Evolutionary conservation across 2,329 filamentous ascomycete species (phyloP).

Genomic region (Monilinia vaccinii-corymbosi): DNA sequence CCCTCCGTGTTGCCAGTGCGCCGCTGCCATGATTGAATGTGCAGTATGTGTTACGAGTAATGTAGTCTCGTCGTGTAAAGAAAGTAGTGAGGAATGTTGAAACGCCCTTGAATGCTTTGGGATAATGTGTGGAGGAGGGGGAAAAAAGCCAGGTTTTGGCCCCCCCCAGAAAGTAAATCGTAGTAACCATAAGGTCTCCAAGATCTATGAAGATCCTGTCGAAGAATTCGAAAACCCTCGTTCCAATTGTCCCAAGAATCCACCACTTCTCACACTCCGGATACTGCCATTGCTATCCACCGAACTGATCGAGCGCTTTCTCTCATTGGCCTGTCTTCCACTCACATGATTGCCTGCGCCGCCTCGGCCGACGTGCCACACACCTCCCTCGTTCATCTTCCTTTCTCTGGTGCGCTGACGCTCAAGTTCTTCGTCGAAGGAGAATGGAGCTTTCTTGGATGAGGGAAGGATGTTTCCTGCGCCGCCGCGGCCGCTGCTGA

Average conservation of each 20-base stretch:
- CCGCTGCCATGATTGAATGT: not conserved
- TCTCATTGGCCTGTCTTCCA: not conserved
- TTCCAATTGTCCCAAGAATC: not conserved
- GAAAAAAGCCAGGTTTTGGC: not conserved
- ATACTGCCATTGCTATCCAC: slow-evolving; percentile 1
- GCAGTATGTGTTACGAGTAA: not conserved
- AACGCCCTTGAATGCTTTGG: not conserved
- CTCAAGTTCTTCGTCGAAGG: slow-evolving; percentile 29
- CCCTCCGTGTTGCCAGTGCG: not conserved
- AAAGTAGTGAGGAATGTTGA: not conserved
- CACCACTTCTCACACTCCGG: not conserved
- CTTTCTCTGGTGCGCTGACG: slow-evolving; percentile 24
- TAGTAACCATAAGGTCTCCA: not conserved
- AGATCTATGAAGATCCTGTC: not conserved
- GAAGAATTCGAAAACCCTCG: not conserved
- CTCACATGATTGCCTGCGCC: slow-evolving; percentile 25
- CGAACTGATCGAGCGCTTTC: not conserved
- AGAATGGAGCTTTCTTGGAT: slow-evolving; percentile 26
- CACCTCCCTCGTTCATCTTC: slow-evolving; percentile 20
- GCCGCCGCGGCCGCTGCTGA: slow-evolving; percentile 26
- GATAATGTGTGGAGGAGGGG: not conserved
- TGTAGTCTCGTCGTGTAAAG: not conserved
- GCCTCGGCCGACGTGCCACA: slow-evolving; percentile 27
- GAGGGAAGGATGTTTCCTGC: slow-evolving; percentile 27
- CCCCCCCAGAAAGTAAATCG: not conserved